phyloP scores from a whole-genome alignment of 2,329 filamentous ascomycete genomes.

The Coniochaeta hoffmannii region DNA sequence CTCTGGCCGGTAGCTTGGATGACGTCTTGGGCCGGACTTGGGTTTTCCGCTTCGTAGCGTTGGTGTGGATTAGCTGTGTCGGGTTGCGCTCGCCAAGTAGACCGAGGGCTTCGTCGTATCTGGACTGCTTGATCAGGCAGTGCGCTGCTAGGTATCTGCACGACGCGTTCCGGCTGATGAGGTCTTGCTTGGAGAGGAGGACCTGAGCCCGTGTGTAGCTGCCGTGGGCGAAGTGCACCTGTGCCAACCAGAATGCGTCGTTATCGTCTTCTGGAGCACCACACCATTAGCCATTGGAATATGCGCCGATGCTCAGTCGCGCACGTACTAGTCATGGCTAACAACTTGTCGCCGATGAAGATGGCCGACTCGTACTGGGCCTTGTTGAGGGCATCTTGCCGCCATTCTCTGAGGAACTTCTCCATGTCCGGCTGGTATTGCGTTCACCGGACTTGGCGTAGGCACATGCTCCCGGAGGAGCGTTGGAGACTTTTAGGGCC shows the following conservation, averaged over 20 bases:
- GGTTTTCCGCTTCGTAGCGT: slow-evolving; percentile 58
- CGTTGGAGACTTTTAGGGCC: background rate
- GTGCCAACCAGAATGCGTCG: slow-evolving; percentile 96
- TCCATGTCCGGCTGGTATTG: slow-evolving; percentile 55
- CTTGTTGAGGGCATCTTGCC: slow-evolving; percentile 90
- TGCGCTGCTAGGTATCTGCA: slow-evolving; percentile 91
- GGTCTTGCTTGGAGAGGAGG: slow-evolving; percentile 76
- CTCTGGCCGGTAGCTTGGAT: slow-evolving; percentile 17
- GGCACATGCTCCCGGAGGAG: background rate
- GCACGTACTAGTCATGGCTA: slow-evolving; percentile 81
- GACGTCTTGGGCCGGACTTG: slow-evolving; percentile 39
- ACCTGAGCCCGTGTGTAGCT: slow-evolving; percentile 90
- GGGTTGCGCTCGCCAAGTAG: slow-evolving; percentile 90
- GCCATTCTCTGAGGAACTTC: slow-evolving; percentile 86
- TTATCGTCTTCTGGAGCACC: slow-evolving; percentile 67
- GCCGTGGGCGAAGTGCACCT: slow-evolving; percentile 91
- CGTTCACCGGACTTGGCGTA: background rate
- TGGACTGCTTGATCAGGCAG: slow-evolving; percentile 86
- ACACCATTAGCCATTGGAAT: slow-evolving; percentile 8
- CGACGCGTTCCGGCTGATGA: slow-evolving; percentile 72
- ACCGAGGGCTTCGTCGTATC: slow-evolving; percentile 80
- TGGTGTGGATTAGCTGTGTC: slow-evolving; percentile 72
- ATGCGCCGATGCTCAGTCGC: no score
- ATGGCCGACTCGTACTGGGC: slow-evolving; percentile 95
- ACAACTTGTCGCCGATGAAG: slow-evolving; percentile 93